phyloP scores from a whole-genome alignment of 768 basidiomycete species.

The Termitomyces sp. region DNA sequence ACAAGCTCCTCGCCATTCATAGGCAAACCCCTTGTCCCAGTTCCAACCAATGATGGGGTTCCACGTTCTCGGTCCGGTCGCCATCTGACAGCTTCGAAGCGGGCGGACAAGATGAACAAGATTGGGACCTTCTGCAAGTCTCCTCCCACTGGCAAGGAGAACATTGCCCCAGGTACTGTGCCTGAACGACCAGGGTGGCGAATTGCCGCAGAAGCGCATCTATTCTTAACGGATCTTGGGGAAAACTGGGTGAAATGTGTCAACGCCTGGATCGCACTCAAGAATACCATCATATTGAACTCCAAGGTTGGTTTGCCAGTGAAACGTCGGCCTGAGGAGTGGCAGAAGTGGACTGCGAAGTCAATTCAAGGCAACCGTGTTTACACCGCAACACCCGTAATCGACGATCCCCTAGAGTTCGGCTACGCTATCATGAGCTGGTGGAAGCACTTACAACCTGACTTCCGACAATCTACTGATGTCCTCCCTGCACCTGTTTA shows the following conservation, averaged over 20 bases:
- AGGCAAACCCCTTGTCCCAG: too few relatives aligned
- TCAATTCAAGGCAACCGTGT: not conserved
- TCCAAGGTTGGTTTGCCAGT: not conserved
- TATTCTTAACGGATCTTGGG: slow-evolving; percentile 9
- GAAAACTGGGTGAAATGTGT: slow-evolving; percentile 6
- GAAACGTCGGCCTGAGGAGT: too few relatives aligned
- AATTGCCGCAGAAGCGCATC: slow-evolving; percentile 1
- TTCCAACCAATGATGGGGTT: too few relatives aligned
- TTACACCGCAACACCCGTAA: slow-evolving; percentile 7
- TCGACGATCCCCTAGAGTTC: slow-evolving; percentile 11
- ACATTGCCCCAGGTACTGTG: not conserved
- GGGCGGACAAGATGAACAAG: slow-evolving; percentile 9
- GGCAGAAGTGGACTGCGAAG: not conserved
- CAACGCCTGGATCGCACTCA: slow-evolving; percentile 4
- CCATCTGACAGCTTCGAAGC: not conserved
- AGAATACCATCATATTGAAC: not conserved
- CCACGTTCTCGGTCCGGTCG: too few relatives aligned
- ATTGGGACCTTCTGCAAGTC: slow-evolving; percentile 2
- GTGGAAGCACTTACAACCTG: slow-evolving; percentile 16
- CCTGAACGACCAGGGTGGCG: not conserved
- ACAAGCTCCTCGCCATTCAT: too few relatives aligned
- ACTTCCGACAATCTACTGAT: slow-evolving; percentile 2
- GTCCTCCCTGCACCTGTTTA: not conserved
- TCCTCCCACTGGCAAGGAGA: slow-evolving; percentile 7
- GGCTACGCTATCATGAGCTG: slow-evolving; percentile 11